These are phyloP conservation scores for Vitellaria paradoxa DNA, from an alignment of 179 eudicot genomes.

Conservation along the genomic window DNA sequence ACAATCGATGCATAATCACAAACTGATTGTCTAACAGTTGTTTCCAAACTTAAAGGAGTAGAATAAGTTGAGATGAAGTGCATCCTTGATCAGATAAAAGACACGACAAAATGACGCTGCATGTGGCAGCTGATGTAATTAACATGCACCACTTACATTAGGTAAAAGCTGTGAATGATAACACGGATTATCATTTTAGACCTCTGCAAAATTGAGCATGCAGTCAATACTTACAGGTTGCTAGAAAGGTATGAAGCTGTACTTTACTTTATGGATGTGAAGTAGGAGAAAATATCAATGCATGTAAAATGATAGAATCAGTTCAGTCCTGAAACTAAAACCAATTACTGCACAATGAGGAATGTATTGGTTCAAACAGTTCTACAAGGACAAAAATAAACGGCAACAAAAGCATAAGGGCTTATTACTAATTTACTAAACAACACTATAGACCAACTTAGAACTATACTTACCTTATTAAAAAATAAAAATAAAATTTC, in stretches of 20 bases:
- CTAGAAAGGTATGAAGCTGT: not conserved
- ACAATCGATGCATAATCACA: too few species aligned
- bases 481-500: too few species aligned
- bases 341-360: slow-evolving; percentile 1
- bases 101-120: too few species aligned
- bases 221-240: not conserved
- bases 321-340: not conserved
- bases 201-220: not conserved
- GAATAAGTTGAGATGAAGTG: too few species aligned
- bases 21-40: too few species aligned
- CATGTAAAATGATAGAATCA: not conserved
- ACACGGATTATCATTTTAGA: not conserved
- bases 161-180: too few species aligned
- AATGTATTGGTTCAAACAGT: not conserved
- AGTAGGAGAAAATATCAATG: not conserved
- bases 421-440: not conserved
- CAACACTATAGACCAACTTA: not conserved
- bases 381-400: not conserved
- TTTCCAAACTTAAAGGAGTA: too few species aligned
- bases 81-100: too few species aligned
- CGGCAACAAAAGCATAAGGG: not conserved
- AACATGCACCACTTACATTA: too few species aligned
- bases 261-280: not conserved
- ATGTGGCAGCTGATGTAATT: too few species aligned
- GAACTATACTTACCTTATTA: too few species aligned